A percentile compares a stretch with the other conserved stretches of the same genome.
Evolutionary conservation across 352 stramenopile genomes (phyloP).

Genomic region (Phytophthora boehmeriae): DNA sequence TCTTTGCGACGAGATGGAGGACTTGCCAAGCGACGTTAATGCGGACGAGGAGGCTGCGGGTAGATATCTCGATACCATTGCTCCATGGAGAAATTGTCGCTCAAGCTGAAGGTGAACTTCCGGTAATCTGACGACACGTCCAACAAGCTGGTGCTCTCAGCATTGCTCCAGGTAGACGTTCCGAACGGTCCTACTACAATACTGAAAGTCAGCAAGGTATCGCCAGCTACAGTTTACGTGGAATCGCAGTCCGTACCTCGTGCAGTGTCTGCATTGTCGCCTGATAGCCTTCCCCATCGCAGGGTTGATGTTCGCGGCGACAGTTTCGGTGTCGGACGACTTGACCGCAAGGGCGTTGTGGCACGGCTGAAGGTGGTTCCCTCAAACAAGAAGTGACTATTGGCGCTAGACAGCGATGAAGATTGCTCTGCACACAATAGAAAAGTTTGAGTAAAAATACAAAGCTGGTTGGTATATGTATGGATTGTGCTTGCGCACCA

Average conservation of each 20-base stretch:
- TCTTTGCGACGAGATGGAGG: too few relatives aligned
- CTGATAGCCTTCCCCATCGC: conserved; percentile 8
- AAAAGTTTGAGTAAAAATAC: not conserved
- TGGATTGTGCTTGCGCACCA: conserved; percentile 7
- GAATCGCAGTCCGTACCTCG: not conserved
- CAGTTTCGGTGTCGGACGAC: not conserved
- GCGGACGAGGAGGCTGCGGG: conserved; percentile 14
- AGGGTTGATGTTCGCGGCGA: conserved; percentile 16
- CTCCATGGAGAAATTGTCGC: conserved; percentile 39
- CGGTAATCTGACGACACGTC: conserved; percentile 6
- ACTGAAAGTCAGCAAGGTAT: not conserved
- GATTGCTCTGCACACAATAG: not conserved
- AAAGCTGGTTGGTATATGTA: not conserved
- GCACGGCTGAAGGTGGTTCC: conserved; percentile 7
- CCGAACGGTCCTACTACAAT: not conserved
- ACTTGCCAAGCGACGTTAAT: not conserved
- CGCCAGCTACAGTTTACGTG: too few relatives aligned
- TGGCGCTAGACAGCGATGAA: conserved; percentile 7
- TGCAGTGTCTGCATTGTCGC: conserved; percentile 3
- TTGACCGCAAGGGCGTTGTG: not conserved
- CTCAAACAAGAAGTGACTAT: conserved; percentile 9
- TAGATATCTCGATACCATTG: conserved; percentile 41
- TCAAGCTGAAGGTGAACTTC: conserved; percentile 32
- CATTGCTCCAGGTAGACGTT: not conserved
- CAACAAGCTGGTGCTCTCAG: conserved; percentile 5